Percentiles rank a stretch among this genome's conserved stretches.
Evolutionary conservation across 2,329 filamentous ascomycete species (phyloP).

Genomic region (Aureobasidium pullulans): DNA sequence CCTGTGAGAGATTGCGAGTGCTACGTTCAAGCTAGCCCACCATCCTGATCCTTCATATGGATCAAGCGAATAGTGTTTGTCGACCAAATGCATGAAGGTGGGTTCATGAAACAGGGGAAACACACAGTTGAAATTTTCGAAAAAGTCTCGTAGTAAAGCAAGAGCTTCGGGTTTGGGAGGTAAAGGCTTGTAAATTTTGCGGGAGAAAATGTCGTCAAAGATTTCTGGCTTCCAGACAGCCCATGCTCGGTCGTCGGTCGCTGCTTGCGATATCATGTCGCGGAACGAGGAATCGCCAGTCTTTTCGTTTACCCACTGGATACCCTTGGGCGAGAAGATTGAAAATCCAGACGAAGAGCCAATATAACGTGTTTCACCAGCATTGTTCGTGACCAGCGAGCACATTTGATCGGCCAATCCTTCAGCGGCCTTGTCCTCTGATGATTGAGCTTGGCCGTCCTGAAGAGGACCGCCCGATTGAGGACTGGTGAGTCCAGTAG

Average conservation of each 20-base stretch:
- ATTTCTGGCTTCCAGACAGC: constrained; percentile 98
- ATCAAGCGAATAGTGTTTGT: constrained; percentile 85
- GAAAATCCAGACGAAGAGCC: constrained; percentile 97
- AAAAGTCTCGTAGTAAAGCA: constrained; percentile 85
- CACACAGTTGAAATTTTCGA: constrained; percentile 98
- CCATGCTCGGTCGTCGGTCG: constrained; percentile 87
- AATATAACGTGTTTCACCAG: constrained; percentile 91
- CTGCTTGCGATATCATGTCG: constrained; percentile 85
- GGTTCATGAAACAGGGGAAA: constrained; percentile 96
- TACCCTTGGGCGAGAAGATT: constrained; percentile 96
- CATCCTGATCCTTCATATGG: constrained; percentile 93
- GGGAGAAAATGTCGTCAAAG: constrained; percentile 83
- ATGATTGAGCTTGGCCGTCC: constrained; percentile 33
- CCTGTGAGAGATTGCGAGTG: constrained; percentile 84
- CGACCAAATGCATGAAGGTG: constrained; percentile 95
- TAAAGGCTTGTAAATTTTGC: constrained; percentile 73
- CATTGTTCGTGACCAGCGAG: constrained; percentile 89
- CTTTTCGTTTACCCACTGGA: constrained; percentile 97
- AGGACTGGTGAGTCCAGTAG: constrained; percentile 42
- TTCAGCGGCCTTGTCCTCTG: constrained; percentile 61
- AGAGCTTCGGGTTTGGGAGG: constrained; percentile 82
- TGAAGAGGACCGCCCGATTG: constrained; percentile 43
- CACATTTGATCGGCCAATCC: constrained; percentile 98
- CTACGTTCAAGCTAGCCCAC: constrained; percentile 97
- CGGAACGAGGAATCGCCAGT: constrained; percentile 95